Percentiles rank a stretch among this genome's conserved stretches.
phyloP scores from a whole-genome alignment of 192 early-diverging fungal species.

The Linnemannia zychae region DNA sequence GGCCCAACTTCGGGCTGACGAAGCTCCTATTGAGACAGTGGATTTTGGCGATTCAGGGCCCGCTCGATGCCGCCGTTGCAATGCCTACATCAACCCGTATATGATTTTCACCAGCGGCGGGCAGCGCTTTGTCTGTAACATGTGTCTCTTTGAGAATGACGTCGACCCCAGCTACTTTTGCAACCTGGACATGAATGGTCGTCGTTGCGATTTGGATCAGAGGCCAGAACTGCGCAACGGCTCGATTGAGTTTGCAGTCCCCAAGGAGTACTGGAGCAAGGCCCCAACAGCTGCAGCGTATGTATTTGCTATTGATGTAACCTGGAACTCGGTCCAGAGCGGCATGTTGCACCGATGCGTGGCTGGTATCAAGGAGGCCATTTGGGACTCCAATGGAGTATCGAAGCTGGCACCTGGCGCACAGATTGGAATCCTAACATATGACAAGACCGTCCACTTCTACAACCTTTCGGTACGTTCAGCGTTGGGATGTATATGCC shows the following conservation, averaged over 20 bases:
- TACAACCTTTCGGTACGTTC: constrained; percentile 86
- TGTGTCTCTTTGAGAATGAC: constrained; percentile 92
- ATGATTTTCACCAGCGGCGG: constrained; percentile 94
- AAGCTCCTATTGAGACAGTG: constrained; percentile 83
- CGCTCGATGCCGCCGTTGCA: constrained; percentile 90
- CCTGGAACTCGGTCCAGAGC: constrained; percentile 86
- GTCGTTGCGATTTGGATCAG: constrained; percentile 84
- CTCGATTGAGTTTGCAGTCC: constrained; percentile 90
- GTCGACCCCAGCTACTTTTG: constrained; percentile 94
- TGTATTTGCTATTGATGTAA: constrained; percentile 97
- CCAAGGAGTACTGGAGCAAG: constrained; percentile 83
- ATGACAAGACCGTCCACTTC: constrained; percentile 92
- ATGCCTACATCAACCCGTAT: constrained; percentile 94
- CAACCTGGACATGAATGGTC: constrained; percentile 93
- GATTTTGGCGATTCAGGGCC: constrained; percentile 91
- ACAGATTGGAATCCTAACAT: constrained; percentile 92
- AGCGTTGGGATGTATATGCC: not conserved
- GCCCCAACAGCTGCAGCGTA: constrained; percentile 77
- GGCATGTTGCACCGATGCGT: constrained; percentile 84
- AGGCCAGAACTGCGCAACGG: constrained; percentile 94
- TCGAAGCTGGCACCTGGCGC: constrained; percentile 65
- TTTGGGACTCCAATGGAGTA: constrained; percentile 68
- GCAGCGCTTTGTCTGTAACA: constrained; percentile 92
- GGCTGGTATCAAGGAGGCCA: constrained; percentile 72
- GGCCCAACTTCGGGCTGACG: constrained; percentile 83